phyloP scores from a whole-genome alignment of 2,329 filamentous ascomycete species.

The Apiospora sp. region DNA sequence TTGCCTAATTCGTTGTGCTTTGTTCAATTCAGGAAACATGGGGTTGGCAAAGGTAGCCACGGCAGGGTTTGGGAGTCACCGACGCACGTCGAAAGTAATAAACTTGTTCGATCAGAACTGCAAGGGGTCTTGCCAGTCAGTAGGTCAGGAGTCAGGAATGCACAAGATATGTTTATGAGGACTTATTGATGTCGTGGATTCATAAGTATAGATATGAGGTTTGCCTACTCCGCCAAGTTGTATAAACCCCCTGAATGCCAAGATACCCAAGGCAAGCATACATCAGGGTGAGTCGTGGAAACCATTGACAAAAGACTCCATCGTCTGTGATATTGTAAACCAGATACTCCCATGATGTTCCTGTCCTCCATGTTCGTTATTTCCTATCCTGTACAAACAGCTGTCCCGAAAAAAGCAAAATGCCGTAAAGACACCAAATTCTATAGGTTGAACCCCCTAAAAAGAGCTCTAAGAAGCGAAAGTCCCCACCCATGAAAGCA shows the following conservation, averaged over 20 bases:
- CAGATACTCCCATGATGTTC: neutral
- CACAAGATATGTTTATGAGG: neutral
- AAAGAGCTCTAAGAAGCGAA: neutral
- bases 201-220: neutral
- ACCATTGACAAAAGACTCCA: neutral
- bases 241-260: neutral
- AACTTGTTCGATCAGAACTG: too few relatives aligned
- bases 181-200: neutral
- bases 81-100: too few relatives aligned
- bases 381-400: too few relatives aligned
- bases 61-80: too few relatives aligned
- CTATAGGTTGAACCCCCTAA: neutral
- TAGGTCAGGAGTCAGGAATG: too few relatives aligned
- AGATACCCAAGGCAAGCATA: neutral
- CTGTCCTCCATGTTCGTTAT: too few relatives aligned
- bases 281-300: too few relatives aligned
- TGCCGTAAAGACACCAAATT: neutral
- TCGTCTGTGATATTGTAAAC: neutral
- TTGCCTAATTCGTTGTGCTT: too few relatives aligned
- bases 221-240: neutral
- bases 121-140: too few relatives aligned
- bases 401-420: neutral
- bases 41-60: too few relatives aligned
- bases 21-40: too few relatives aligned
- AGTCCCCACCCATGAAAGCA: neutral